Conservation (phyloP, 208 protist species). For the Leishmania arabica region DNA sequence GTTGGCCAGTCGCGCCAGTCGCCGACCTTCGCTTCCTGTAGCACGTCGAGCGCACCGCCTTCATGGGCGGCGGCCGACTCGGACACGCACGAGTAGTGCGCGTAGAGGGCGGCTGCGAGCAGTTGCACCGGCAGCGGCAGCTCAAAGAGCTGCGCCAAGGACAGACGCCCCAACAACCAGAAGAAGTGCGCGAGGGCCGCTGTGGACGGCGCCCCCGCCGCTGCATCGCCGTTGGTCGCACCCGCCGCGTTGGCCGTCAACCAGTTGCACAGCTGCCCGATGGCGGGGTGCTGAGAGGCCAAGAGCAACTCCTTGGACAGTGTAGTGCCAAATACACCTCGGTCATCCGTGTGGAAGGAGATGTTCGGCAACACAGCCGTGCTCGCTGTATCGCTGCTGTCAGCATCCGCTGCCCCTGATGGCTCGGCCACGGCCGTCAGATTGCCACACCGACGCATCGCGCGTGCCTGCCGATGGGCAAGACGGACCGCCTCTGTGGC, state of each 20-base stretch:
- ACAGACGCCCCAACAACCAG: slow-evolving; percentile 52
- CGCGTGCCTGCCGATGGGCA: not conserved
- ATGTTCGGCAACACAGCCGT: slow-evolving; percentile 48
- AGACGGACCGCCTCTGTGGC: slow-evolving; percentile 10
- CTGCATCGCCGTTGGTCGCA: not conserved
- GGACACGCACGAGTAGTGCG: not conserved
- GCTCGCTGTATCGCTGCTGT: not conserved
- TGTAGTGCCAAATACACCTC: slow-evolving; percentile 80
- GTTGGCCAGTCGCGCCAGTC: slow-evolving; percentile 25
- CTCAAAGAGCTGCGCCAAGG: slow-evolving; percentile 57
- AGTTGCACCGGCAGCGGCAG: slow-evolving; percentile 57
- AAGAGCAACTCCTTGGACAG: slow-evolving; percentile 61
- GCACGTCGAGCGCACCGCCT: not conserved
- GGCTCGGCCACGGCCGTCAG: not conserved
- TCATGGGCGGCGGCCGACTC: not conserved
- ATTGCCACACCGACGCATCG: not conserved
- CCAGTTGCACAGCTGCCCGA: slow-evolving; percentile 8
- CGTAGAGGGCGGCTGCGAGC: slow-evolving; percentile 11
- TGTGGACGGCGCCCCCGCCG: slow-evolving; percentile 1
- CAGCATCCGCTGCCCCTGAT: not conserved
- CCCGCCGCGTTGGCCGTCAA: not conserved
- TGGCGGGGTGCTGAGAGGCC: slow-evolving; percentile 43
- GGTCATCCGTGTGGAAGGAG: slow-evolving; percentile 85
- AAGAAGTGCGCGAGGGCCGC: slow-evolving; percentile 25
- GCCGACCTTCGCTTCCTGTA: not conserved